Evolutionary conservation across 164 flowering plant species (phyloP), one percentile per base, ranked within the genome.

Genomic region (Vitis riparia): DNA sequence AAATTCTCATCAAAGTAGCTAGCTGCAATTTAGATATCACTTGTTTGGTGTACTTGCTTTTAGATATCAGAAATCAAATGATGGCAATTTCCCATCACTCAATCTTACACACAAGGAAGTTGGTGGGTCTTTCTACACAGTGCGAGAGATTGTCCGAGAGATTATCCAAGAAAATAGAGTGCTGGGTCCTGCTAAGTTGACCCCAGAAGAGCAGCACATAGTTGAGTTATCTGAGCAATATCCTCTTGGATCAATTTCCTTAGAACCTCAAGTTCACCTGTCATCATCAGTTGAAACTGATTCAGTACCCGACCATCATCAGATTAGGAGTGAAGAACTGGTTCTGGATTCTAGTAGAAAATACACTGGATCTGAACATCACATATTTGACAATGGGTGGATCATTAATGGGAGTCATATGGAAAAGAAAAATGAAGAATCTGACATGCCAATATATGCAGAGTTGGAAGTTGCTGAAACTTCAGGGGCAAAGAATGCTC

Each of bases 91-190:
- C 67, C 99, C 99, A 63, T 91, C 98, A 8, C 85, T 93, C 55
- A 89, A 75, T 71, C 90, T 91, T 64, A 90, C 99, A 8, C 96
- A 93, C 73, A 93, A 89, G 81, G 97, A 95, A 81, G 97, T 91
- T 67, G 98, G 99, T 75, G 99, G 99, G 9, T 95, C 99, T 63
- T 95, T 88, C 77, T 95, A 95, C 71, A 93, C 91, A 8, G 88
- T 95, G 4, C 84, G 99, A 30, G 98, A 95, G 81, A 88, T 95
- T 80, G 89, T 93, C 52, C 79, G 97, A 50, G 99, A 95, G 71
- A 76, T 95, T 73, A 93, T 91, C 67, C 98, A 95, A 78, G 99
- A 95, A 82, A 95, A 91, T 73, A 82, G 87, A 77, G 92, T 91
- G 32, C 75, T 92, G 65, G 93, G 91, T 59, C 94, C 97, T 78